phyloP scores from a whole-genome alignment of 106 monocot genomes.

The Hemerocallis citrina region DNA sequence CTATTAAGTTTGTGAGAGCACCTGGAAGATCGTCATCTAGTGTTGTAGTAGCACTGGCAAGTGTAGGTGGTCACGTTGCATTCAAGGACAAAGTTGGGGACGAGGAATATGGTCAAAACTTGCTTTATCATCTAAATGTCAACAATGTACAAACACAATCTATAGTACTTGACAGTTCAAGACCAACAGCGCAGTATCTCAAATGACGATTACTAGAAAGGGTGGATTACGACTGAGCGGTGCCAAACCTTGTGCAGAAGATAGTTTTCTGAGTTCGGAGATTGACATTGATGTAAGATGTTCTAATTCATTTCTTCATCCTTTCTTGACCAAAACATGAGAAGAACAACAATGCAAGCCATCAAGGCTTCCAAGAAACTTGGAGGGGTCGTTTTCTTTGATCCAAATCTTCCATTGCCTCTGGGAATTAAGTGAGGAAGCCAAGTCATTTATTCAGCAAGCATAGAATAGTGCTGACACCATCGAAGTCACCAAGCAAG shows the following conservation, averaged over 20 bases:
- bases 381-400: slow-evolving; percentile 65
- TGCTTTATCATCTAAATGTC: slow-evolving; percentile 62
- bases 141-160: slow-evolving; percentile 71
- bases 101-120: slow-evolving; percentile 66
- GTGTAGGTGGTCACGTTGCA: slow-evolving; percentile 58
- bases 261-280: slow-evolving; percentile 55
- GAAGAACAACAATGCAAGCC: slow-evolving; percentile 46
- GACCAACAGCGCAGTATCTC: slow-evolving; percentile 54
- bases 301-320: slow-evolving; percentile 86
- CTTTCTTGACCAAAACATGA: slow-evolving; percentile 45
- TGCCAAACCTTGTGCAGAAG: slow-evolving; percentile 57
- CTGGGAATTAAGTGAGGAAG: slow-evolving; percentile 64
- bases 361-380: slow-evolving; percentile 55
- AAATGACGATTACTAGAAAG: slow-evolving; percentile 60
- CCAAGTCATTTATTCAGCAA: slow-evolving; percentile 40
- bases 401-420: slow-evolving; percentile 67
- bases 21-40: slow-evolving; percentile 67
- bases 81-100: slow-evolving; percentile 93
- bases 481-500: slow-evolving; percentile 81
- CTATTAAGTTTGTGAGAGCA: slow-evolving; percentile 62
- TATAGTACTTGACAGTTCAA: slow-evolving; percentile 36
- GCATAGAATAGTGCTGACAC: slow-evolving; percentile 65
- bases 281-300: slow-evolving; percentile 82
- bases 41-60: slow-evolving; percentile 78
- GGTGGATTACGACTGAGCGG: slow-evolving; percentile 43